Evolutionary conservation across 176 grass and related monocot genomes (phyloP), one percentile per base, ranked within the genome.

Genomic region (Rhynchospora pubera): DNA sequence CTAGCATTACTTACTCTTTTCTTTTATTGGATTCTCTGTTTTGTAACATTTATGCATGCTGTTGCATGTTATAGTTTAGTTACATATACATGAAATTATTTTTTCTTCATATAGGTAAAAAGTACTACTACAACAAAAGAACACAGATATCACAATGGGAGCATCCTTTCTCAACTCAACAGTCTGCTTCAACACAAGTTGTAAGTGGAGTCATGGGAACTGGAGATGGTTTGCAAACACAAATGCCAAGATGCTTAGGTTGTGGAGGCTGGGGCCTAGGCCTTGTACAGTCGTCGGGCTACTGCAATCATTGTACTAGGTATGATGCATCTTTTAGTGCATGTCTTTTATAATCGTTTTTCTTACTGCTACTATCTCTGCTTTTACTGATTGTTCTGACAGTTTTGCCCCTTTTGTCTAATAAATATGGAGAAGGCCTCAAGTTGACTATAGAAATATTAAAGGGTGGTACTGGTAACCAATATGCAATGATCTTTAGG

Each of bases 221-320:
- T 39, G 77, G 62, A 81, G 79, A 85, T 85, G 21, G 73, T 56
- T 88, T 82, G 75, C 83, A 85, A 18, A 79, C 86, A 83, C 91
- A 93, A 70, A 87, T 93, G 86, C 87, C 86, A 53, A 91, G 70
- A 89, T 99, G 96, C 84, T 83, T 91, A 78, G 89, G 96, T 26
- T 99, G 96, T 88, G 96, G 96, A 82, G 93, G 91, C 66, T 99
- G 93, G 91, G 96, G 93, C 52, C 24, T 99, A 86, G 93, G 96
- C 80, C 87, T 99, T 83, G 93, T 99, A 82, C 93, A 91, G 86
- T 51, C 86, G 10, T 99, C 88, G 86, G 91, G 91, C 55, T 99
- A 99, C 85, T 99, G 96, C 84, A 90, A 95, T 88, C 91, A 95
- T 42, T 93, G 93, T 89, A 99, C 93, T 84, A 90, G 96, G 93